Evolutionary conservation across 768 basidiomycete species (phyloP), one percentile per base, ranked within the genome.

Genomic region (Hydnomerulius pinastri): DNA sequence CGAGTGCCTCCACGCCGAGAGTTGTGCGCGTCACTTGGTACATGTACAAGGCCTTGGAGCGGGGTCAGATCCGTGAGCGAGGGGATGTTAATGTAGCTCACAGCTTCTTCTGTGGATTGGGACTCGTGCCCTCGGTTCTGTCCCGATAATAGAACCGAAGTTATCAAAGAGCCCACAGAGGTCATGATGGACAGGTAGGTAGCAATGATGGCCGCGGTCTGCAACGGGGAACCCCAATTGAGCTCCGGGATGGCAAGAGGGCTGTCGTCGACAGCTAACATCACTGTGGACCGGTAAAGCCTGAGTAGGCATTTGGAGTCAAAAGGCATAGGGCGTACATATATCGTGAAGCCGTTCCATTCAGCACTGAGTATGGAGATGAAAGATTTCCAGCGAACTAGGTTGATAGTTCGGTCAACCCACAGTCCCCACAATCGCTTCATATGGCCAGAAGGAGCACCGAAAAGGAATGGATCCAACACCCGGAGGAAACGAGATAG

Each of bases 211-310:
- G 43, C 3, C 52, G 65, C 8, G 65, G 32, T 47, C 29, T 41
- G 45, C 15, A 3, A 12, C 12, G 43, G 13, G 25, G 32, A 4
- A 21, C 12, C 7, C 11, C 28, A 46, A 43, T 61, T 18, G 33
- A 38, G 70, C 39, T 66, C 65, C 17, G 75, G 74, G 18, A 83
- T 79, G 8, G 78, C 75, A 10, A 84, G 61, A 55, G 81, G 79
- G 0, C 74, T 75, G 1, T 83, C 75, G 45, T 81, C 80, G 2
- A 77, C 76, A 20, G 74, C 75, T 6, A 82, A 61, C 33, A 82
- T 61, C 15, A 82, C 77, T 1, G 77, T 78, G 2, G 71, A 72
- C 78, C 81, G 12, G 30, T 17, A 15, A 20, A 32, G 23, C 13
- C 1, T 40, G 12, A n/a, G 23, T 37, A 28, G 4, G 18, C 11